Percentiles rank a stretch among this genome's conserved stretches.
Conservation (phyloP, 179 eudicot genomes). For the Patellifolia procumbens region DNA sequence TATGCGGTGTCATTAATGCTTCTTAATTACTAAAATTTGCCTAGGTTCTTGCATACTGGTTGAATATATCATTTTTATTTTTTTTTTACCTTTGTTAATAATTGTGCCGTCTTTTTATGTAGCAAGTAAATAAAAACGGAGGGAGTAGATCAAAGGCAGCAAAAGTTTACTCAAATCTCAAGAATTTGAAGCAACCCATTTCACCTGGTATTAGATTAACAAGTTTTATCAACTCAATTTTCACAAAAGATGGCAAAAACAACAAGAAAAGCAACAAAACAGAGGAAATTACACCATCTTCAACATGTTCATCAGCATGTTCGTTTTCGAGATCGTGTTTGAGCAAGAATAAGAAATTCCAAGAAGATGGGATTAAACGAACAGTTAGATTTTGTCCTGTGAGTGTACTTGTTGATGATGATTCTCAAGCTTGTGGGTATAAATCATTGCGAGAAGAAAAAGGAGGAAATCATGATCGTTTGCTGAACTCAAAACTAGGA, state of each 20-base stretch:
- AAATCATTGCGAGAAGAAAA: slow-evolving; percentile 33
- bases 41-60: no score
- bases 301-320: slow-evolving; percentile 51
- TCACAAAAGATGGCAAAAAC: slow-evolving; percentile 35
- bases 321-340: slow-evolving; percentile 63
- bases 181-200: slow-evolving; percentile 68
- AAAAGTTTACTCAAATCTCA: slow-evolving; percentile 55
- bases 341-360: slow-evolving; percentile 33
- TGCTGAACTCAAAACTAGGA: slow-evolving; percentile 9
- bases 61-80: no score
- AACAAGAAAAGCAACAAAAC: slow-evolving; percentile 33
- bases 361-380: slow-evolving; percentile 37
- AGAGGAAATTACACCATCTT: slow-evolving; percentile 10
- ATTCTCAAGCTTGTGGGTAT: slow-evolving; percentile 56
- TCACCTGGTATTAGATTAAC: slow-evolving; percentile 67
- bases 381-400: slow-evolving; percentile 58
- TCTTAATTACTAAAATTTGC: no score
- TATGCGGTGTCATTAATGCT: no score
- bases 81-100: no score
- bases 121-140: no score
- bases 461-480: not conserved
- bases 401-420: slow-evolving; percentile 54
- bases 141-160: slow-evolving; percentile 50
- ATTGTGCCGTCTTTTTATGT: no score
- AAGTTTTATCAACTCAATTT: slow-evolving; percentile 58